A percentile compares a stretch with the other conserved stretches of the same genome.
phyloP scores from a whole-genome alignment of 1,284 basidiomycete species.

The Cryptococcus deneoformans region DNA sequence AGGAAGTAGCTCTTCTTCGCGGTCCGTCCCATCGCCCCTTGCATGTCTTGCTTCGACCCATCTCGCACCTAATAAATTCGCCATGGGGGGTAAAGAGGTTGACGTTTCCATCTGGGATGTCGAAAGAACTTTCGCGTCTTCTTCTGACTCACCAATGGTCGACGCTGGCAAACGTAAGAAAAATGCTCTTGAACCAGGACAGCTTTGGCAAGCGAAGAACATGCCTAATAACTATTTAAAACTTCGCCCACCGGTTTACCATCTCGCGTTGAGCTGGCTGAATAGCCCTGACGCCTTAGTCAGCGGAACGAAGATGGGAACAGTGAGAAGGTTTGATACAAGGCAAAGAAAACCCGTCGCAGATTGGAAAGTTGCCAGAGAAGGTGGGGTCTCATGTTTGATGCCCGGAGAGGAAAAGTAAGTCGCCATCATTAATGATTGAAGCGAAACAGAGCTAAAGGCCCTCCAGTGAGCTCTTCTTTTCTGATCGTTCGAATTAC shows the following conservation, averaged over 20 bases:
- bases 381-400: constrained; percentile 64
- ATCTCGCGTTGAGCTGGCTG: constrained; percentile 59
- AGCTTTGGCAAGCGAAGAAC: constrained; percentile 50
- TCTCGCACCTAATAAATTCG: constrained; percentile 60
- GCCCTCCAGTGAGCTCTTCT: constrained; percentile 64
- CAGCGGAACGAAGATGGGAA: constrained; percentile 72
- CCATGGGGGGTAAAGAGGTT: constrained; percentile 83
- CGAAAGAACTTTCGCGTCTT: constrained; percentile 60
- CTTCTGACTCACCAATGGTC: background rate
- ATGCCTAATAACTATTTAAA: constrained; percentile 69
- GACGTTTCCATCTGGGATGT: constrained; percentile 79
- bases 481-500: constrained; percentile 67
- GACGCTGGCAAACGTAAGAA: constrained; percentile 64
- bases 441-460: background rate
- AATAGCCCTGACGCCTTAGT: constrained; percentile 55
- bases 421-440: constrained; percentile 37
- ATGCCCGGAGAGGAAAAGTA: constrained; percentile 67
- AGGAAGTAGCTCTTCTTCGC: constrained; percentile 4
- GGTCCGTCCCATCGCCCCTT: constrained; percentile 34
- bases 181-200: constrained; percentile 62
- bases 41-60: constrained; percentile 52
- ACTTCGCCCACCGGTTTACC: constrained; percentile 76
- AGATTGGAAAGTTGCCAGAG: constrained; percentile 47
- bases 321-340: constrained; percentile 76
- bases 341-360: constrained; percentile 62